phyloP scores from a whole-genome alignment of 306 rosid genomes.

The Rosa rugosa region DNA sequence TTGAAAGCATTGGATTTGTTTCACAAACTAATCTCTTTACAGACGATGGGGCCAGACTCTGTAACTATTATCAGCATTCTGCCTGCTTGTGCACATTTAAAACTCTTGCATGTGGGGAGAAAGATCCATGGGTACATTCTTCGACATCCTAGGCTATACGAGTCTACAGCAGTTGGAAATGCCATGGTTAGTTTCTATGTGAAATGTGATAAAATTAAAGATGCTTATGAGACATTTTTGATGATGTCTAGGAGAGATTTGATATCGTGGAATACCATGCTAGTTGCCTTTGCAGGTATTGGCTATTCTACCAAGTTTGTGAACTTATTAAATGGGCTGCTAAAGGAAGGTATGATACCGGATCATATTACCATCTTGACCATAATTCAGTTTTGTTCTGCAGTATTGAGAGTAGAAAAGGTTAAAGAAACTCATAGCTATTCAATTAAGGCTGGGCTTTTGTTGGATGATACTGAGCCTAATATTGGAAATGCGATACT shows the following conservation, averaged over 20 bases:
- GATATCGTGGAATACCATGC: slow-evolving; percentile 94
- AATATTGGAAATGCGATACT: slow-evolving; percentile 71
- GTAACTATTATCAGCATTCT: slow-evolving; percentile 75
- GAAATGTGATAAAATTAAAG: slow-evolving; percentile 48
- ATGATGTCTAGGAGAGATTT: slow-evolving; percentile 62
- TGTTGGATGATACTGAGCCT: slow-evolving; percentile 44
- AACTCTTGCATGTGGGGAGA: slow-evolving; percentile 53
- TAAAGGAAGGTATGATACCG: slow-evolving; percentile 49
- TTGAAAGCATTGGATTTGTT: slow-evolving; percentile 66
- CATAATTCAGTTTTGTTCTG: slow-evolving; percentile 54
- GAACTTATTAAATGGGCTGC: slow-evolving; percentile 54
- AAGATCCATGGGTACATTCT: slow-evolving; percentile 66
- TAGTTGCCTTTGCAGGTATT: slow-evolving; percentile 56
- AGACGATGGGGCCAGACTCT: slow-evolving; percentile 49
- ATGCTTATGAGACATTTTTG: slow-evolving; percentile 51
- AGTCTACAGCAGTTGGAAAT: slow-evolving; percentile 64
- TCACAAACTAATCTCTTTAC: slow-evolving; percentile 41
- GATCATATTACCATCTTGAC: slow-evolving; percentile 64
- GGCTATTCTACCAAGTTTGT: slow-evolving; percentile 44
- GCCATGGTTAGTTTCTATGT: slow-evolving; percentile 77
- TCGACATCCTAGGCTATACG: slow-evolving; percentile 44
- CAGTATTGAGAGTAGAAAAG: slow-evolving; percentile 43
- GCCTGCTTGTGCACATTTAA: slow-evolving; percentile 62
- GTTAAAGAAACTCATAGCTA: slow-evolving; percentile 77
- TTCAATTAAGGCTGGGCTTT: slow-evolving; percentile 57